A percentile compares a stretch with the other conserved stretches of the same genome.
These are phyloP conservation scores for Pichia sp. DNA, from an alignment of 1,139 yeast species.

Conservation along the genomic window DNA sequence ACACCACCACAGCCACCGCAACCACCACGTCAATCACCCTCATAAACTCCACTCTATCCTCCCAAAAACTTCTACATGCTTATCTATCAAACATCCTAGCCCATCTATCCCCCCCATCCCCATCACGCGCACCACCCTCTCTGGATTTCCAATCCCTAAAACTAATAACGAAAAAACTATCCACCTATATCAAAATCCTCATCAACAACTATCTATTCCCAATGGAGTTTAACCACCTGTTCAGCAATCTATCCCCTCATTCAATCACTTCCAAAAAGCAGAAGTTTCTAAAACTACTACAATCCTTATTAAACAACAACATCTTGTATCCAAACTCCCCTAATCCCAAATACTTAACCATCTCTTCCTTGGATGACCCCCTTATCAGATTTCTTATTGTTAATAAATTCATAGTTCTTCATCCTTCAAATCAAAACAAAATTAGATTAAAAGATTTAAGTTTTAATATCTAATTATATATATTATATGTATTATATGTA, in stretches of 20 bases:
- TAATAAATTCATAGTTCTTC: constrained; percentile 24
- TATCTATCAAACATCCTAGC: neutral
- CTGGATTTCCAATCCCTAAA: neutral
- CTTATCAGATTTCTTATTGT: constrained; percentile 26
- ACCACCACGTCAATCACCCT: neutral
- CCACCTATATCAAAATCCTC: constrained; percentile 20
- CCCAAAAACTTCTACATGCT: neutral
- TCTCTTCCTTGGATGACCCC: constrained; percentile 25
- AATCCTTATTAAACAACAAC: constrained; percentile 26
- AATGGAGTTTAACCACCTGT: constrained; percentile 14
- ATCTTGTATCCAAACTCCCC: constrained; percentile 12
- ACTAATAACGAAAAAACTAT: constrained; percentile 10
- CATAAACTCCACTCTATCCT: neutral
- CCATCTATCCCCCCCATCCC: neutral
- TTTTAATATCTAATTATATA: constrained; percentile 5
- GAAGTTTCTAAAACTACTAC: constrained; percentile 23
- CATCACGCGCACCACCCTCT: neutral
- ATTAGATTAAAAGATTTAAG: constrained; percentile 21
- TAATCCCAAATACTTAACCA: constrained; percentile 10
- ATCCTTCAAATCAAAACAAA: constrained; percentile 22
- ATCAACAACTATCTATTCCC: constrained; percentile 25
- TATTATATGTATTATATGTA: neutral
- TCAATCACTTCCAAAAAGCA: constrained; percentile 17
- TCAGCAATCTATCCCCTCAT: constrained; percentile 10
- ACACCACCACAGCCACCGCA: neutral